Evolutionary conservation across 805 yeast genomes (phyloP).

Genomic region (Myxozyma neglecta): DNA sequence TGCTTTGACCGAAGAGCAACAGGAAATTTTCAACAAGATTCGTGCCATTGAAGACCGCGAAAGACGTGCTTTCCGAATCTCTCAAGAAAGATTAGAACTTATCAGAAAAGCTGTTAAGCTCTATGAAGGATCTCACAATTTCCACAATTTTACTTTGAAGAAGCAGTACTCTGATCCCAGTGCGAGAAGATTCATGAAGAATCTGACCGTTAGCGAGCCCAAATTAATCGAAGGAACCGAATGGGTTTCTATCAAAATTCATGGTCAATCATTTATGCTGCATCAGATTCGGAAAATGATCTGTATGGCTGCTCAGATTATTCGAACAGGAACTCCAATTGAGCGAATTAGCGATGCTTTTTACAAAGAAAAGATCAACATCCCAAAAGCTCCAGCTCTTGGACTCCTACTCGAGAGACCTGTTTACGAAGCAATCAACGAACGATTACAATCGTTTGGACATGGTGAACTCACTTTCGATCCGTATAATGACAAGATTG

Average conservation of each 20-base stretch:
- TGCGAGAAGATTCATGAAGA: slow-evolving; percentile 78
- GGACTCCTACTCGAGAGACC: slow-evolving; percentile 90
- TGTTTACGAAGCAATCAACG: slow-evolving; percentile 81
- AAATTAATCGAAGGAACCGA: slow-evolving; percentile 90
- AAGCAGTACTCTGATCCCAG: slow-evolving; percentile 80
- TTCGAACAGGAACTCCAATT: slow-evolving; percentile 82
- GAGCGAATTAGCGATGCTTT: slow-evolving; percentile 77
- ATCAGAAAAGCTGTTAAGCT: slow-evolving; percentile 68
- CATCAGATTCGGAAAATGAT: slow-evolving; percentile 98
- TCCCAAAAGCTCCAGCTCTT: slow-evolving; percentile 96
- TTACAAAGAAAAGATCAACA: slow-evolving; percentile 69
- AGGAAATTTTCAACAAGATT: slow-evolving; percentile 45
- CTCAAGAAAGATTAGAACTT: slow-evolving; percentile 57
- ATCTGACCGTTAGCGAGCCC: slow-evolving; percentile 78
- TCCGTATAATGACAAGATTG: slow-evolving; percentile 67
- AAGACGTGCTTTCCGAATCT: slow-evolving; percentile 68
- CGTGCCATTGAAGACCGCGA: slow-evolving; percentile 64
- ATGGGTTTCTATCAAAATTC: slow-evolving; percentile 94
- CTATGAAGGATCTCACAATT: slow-evolving; percentile 87
- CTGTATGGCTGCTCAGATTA: slow-evolving; percentile 84
- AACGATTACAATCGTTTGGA: slow-evolving; percentile 67
- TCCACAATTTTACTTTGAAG: slow-evolving; percentile 86
- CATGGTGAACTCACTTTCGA: slow-evolving; percentile 72
- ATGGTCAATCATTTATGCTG: slow-evolving; percentile 97
- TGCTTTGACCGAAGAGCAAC: slow-evolving; percentile 19